These are phyloP conservation scores for Cytospora piceae DNA, from an alignment of 2,329 filamentous ascomycete genomes.

Conservation along the genomic window DNA sequence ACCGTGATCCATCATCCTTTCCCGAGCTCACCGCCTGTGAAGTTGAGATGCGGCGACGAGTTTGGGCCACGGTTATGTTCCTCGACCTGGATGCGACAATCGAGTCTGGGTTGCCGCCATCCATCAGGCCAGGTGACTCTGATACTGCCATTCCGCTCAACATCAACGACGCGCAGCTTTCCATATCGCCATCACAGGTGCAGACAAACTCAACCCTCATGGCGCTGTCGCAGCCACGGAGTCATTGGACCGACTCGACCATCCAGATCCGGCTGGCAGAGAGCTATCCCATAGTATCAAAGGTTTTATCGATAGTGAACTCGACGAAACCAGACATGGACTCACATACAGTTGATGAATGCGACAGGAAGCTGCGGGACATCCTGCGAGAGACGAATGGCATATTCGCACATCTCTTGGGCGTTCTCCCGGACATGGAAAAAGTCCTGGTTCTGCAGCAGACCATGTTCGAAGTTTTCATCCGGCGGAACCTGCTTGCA, in stretches of 20 bases:
- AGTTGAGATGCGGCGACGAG: slow-evolving; percentile 33
- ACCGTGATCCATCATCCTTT: slow-evolving; percentile 30
- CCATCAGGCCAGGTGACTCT: slow-evolving; percentile 19
- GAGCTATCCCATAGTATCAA: slow-evolving; percentile 32
- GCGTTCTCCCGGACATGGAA: slow-evolving; percentile 8
- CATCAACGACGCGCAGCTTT: slow-evolving; percentile 32
- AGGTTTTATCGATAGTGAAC: slow-evolving; percentile 34
- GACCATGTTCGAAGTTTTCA: slow-evolving; percentile 33
- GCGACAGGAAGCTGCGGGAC: slow-evolving; percentile 39
- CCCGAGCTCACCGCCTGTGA: slow-evolving; percentile 31
- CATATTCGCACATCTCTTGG: slow-evolving; percentile 5
- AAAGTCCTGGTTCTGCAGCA: slow-evolving; percentile 23
- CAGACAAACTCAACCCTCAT: not conserved
- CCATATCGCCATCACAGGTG: slow-evolving; percentile 11
- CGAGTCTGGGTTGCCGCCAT: slow-evolving; percentile 32
- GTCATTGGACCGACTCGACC: slow-evolving; percentile 31
- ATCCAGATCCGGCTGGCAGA: slow-evolving; percentile 33
- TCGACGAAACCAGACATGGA: slow-evolving; percentile 35
- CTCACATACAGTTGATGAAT: slow-evolving; percentile 46
- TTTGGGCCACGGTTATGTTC: slow-evolving; percentile 36
- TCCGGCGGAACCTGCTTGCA: slow-evolving; percentile 34
- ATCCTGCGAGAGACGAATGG: not conserved
- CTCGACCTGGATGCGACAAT: slow-evolving; percentile 37
- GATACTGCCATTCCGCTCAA: slow-evolving; percentile 34
- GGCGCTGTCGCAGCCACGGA: not conserved